A percentile compares a stretch with the other conserved stretches of the same genome.
Conservation (phyloP, 257 asterid species). For the Euphrasia confusa region DNA sequence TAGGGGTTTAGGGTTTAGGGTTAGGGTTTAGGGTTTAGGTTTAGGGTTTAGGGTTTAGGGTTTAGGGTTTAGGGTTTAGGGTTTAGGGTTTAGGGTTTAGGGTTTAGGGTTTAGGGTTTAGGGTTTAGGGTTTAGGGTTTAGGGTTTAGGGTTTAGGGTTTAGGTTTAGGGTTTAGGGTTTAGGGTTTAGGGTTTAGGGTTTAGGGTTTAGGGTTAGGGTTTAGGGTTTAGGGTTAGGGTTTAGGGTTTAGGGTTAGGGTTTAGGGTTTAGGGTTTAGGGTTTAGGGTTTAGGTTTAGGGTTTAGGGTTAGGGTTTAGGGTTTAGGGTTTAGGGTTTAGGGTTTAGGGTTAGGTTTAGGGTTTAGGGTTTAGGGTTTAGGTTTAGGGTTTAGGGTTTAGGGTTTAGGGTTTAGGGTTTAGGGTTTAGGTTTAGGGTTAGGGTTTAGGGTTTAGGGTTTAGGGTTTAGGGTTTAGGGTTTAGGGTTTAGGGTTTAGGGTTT, state of each 20-base stretch:
- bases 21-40: background rate
- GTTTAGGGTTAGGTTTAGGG: too few species aligned
- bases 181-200: constrained; percentile 18
- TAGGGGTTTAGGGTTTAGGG: background rate
- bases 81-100: constrained; percentile 19
- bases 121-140: constrained; percentile 10
- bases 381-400: background rate
- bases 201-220: background rate
- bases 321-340: background rate
- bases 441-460: background rate
- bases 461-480: constrained; percentile 26
- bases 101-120: constrained; percentile 15
- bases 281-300: constrained; percentile 23
- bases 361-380: background rate
- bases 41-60: constrained; percentile 17
- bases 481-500: constrained; percentile 25
- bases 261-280: background rate
- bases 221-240: background rate
- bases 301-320: constrained; percentile 9
- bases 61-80: constrained; percentile 18
- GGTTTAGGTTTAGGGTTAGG: constrained; percentile 24
- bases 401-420: constrained; percentile 5
- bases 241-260: background rate
- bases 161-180: constrained; percentile 7
- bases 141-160: constrained; percentile 1